These are phyloP conservation scores for Westerdykella sp. DNA, from an alignment of 2,329 filamentous ascomycete species.

Conservation along the genomic window DNA sequence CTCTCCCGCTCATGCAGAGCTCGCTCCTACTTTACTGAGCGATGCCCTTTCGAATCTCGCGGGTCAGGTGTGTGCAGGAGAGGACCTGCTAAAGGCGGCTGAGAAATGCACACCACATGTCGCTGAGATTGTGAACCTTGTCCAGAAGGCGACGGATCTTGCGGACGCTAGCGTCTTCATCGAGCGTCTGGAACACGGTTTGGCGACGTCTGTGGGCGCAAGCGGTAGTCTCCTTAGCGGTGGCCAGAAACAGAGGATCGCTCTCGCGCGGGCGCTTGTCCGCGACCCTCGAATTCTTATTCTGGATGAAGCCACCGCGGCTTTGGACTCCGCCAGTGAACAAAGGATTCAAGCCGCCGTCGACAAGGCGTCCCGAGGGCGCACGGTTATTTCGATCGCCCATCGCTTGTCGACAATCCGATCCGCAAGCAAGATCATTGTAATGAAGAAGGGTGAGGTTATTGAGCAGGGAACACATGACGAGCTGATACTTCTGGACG, in stretches of 20 bases:
- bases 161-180: slow-evolving; percentile 57
- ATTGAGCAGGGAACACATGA: slow-evolving; percentile 35
- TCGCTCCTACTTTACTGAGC: slow-evolving; percentile 46
- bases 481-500: slow-evolving; percentile 29
- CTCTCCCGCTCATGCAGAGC: slow-evolving; percentile 31
- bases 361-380: slow-evolving; percentile 26
- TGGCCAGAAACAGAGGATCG: slow-evolving; percentile 54
- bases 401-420: slow-evolving; percentile 36
- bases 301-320: slow-evolving; percentile 57
- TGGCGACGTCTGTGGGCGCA: slow-evolving; percentile 47
- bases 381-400: slow-evolving; percentile 36
- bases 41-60: slow-evolving; percentile 48
- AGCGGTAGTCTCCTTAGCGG: slow-evolving; percentile 52
- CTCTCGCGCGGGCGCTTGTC: slow-evolving; percentile 52
- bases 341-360: slow-evolving; percentile 46
- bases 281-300: slow-evolving; percentile 53
- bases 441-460: slow-evolving; percentile 34
- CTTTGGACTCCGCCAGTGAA: slow-evolving; percentile 55
- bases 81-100: slow-evolving; percentile 43
- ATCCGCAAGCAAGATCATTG: slow-evolving; percentile 34
- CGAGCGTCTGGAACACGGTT: slow-evolving; percentile 45
- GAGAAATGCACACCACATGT: slow-evolving; percentile 39
- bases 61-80: slow-evolving; percentile 47
- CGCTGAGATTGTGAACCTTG: slow-evolving; percentile 48
- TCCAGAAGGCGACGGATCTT: slow-evolving; percentile 47